Evolutionary conservation across 2,329 filamentous ascomycete genomes (phyloP), one percentile per base, ranked within the genome.

Genomic region (Xylariales sp.): DNA sequence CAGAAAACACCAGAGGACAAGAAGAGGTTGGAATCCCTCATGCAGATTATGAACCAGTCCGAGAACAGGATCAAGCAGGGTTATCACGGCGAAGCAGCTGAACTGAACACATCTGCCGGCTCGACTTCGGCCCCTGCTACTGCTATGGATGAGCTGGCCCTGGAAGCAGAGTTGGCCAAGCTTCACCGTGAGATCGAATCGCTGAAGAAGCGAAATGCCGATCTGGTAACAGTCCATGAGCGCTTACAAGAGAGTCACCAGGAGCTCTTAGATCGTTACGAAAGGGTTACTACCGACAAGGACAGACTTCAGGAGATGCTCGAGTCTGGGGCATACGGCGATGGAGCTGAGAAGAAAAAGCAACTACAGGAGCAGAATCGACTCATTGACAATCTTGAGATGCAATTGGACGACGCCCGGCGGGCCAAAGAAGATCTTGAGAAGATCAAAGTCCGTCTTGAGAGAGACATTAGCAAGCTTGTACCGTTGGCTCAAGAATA

Each of bases 361-460:
- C 36, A 75, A 49, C 66, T 83, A 18, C 74, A 76, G 29, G 79
- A 88, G 51, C 80, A 85, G 53, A 82, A 87, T 58, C 74, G 83
- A 44, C 69, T 88, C 37, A 89, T 90, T 54, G 79, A 80, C 28
- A 75, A 71, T 18, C 77, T 88, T 51, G 86, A 90, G 58, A 73
- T 74, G 15, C 76, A 86, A 51, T 63, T 83, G 9, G 76, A 84
- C 43, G 68, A 73, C 22, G 61, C 73, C 46, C 19, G 38, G 11
- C 38, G 38, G 12, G 38, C 38, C 11, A 63, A 65, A 14, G 57
- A 65, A 12, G 58, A 64, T 58, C 76, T 66, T 49, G 65, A 67
- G 31, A 65, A 61, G 19, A 52, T 62, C n/a, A 35, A 54, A 11
- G 38, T 35, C 20, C 55, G 55, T 15, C 56, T 76, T 22, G 59